Evolutionary conservation across 345 rosid species (phyloP).

Genomic region (Viola odorata): DNA sequence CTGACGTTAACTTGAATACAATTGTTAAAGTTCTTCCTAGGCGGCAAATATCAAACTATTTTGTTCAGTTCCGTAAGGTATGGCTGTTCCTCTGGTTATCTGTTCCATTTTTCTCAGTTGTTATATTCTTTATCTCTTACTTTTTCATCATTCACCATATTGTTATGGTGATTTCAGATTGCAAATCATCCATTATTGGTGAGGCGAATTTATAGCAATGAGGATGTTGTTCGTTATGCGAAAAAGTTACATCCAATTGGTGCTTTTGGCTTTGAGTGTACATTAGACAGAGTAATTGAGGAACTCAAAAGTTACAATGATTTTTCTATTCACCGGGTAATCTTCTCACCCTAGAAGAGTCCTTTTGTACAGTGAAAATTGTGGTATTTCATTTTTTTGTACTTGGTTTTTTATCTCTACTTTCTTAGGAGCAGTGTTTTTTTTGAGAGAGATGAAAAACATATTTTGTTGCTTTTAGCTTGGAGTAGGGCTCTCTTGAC

Average conservation of each 20-base stretch:
- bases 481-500: no score
- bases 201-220: conserved; percentile 72
- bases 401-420: no score
- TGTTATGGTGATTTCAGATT: conserved; percentile 42
- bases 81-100: neutral
- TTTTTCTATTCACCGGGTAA: conserved; percentile 88
- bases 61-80: conserved; percentile 95
- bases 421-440: no score
- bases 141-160: neutral
- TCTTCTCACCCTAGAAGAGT: conserved; percentile 4
- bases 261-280: conserved; percentile 85
- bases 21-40: conserved; percentile 57
- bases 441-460: no score
- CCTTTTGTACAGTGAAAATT: neutral
- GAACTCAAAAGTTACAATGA: conserved; percentile 81
- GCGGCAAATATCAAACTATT: conserved; percentile 87
- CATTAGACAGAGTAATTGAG: conserved; percentile 73
- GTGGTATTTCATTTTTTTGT: no score
- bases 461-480: no score
- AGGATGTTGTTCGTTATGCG: conserved; percentile 67
- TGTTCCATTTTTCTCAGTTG: neutral
- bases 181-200: conserved; percentile 96
- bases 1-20: conserved; percentile 37
- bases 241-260: conserved; percentile 76
- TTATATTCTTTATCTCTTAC: neutral